Percentiles rank a stretch among this genome's conserved stretches.
Evolutionary conservation across 306 rosid species (phyloP).

Genomic region (Rubus parviflorus): DNA sequence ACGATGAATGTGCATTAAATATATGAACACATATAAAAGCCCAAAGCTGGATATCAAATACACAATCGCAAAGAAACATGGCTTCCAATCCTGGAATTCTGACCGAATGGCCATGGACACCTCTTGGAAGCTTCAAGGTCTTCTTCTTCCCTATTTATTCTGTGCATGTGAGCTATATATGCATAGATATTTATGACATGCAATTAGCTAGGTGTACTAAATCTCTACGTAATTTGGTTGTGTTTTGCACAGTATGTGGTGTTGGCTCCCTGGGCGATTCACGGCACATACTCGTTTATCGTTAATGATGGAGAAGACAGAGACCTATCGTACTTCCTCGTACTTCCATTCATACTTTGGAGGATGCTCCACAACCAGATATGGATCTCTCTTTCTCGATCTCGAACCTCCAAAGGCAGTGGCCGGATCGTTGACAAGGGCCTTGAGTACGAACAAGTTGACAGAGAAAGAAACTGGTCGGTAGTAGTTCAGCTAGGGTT

Average conservation of each 20-base stretch:
- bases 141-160: no score
- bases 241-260: slow-evolving; percentile 49
- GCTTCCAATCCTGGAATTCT: slow-evolving; percentile 53
- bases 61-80: slow-evolving; percentile 15
- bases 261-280: slow-evolving; percentile 54
- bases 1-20: background rate
- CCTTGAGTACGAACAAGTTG: slow-evolving; percentile 37
- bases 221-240: no score
- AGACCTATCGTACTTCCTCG: slow-evolving; percentile 38
- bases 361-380: slow-evolving; percentile 58
- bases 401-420: slow-evolving; percentile 47
- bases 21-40: background rate
- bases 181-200: no score
- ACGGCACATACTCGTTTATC: slow-evolving; percentile 39
- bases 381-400: slow-evolving; percentile 60
- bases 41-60: background rate
- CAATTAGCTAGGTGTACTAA: no score
- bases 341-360: slow-evolving; percentile 45
- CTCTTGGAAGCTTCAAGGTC: slow-evolving; percentile 52
- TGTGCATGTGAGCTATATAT: no score
- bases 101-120: slow-evolving; percentile 59
- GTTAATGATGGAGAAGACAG: slow-evolving; percentile 28
- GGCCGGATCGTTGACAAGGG: slow-evolving; percentile 44
- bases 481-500: background rate
- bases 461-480: slow-evolving; percentile 35